Evolutionary conservation across 495 filamentous ascomycete species (phyloP), one percentile per base, ranked within the genome.

Genomic region (Penicillium fimorum): DNA sequence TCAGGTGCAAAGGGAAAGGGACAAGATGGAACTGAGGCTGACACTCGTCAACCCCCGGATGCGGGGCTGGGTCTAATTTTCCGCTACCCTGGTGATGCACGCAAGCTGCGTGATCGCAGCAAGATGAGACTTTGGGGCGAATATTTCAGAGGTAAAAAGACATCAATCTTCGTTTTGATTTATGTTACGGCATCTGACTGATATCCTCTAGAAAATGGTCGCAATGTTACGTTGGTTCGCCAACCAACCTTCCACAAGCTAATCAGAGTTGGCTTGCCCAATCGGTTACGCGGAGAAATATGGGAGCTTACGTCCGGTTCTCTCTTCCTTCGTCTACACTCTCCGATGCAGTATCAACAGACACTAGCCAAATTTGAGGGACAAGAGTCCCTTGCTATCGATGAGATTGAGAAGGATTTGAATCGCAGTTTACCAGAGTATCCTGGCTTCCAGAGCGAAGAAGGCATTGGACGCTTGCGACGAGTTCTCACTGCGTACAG

Each of bases 81-180:
- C 74, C 86, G 87, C 64, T 98, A 97, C 70, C 94, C 94, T 5
- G 94, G 94, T 33, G 93, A 98, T 79, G 86, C 91, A n/a, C 88
- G 89, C 59, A 97, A 97, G 72, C 81, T 97, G 38, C 81, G 94
- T 61, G 95, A 98, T 74, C 80, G 90, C 40, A 96, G 92, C 63
- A 98, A 98, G 79, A 97, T 98, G 89, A 81, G 94, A 50, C 70
- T 98, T 22, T 98, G 94, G 94, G 87, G 87, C 43, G 94, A 98
- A 77, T 97, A 98, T 71, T 79, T 98, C 45, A 80, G 90, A 75
- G 83, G 83, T 85, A 72, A 57, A 57, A 54, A 68, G 55, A 45
- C 25, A 17, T 56, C 17, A 40, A 10, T 22, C 6, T 33, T 13
- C 38, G 2, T 18, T 27, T 50, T 32, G 13, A 20, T 8, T 27